These are phyloP conservation scores for Aspergillus felis DNA, from an alignment of 2,329 filamentous ascomycete genomes.

Conservation along the genomic window DNA sequence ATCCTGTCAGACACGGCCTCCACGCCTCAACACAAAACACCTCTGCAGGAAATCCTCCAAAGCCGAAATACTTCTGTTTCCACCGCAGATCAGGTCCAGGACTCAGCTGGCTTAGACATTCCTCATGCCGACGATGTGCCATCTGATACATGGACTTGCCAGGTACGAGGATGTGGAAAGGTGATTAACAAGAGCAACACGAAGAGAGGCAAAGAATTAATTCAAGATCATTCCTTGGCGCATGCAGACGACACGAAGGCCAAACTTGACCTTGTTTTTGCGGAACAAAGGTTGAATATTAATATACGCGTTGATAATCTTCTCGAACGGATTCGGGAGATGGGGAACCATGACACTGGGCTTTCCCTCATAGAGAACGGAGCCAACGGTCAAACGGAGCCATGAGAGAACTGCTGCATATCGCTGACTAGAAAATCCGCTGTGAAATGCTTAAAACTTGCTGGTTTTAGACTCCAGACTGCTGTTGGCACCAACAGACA, in stretches of 20 bases:
- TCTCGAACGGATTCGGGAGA: constrained; percentile 28
- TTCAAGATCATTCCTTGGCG: constrained; percentile 30
- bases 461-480: not conserved
- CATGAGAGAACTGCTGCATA: not conserved
- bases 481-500: not conserved
- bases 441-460: not conserved
- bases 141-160: constrained; percentile 33
- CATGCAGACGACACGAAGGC: constrained; percentile 35
- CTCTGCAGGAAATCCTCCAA: constrained; percentile 26
- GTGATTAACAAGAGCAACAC: constrained; percentile 29
- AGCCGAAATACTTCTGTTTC: constrained; percentile 15
- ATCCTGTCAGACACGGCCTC: constrained; percentile 26
- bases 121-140: constrained; percentile 13
- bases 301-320: constrained; percentile 31
- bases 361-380: constrained; percentile 11
- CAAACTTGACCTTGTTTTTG: constrained; percentile 34
- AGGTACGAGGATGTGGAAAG: constrained; percentile 30
- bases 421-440: not conserved
- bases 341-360: constrained; percentile 19
- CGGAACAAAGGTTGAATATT: constrained; percentile 33
- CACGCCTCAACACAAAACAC: constrained; percentile 21
- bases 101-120: constrained; percentile 8
- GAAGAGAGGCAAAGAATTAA: constrained; percentile 29
- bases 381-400: constrained; percentile 1
- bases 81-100: constrained; percentile 1